A percentile compares a stretch with the other conserved stretches of the same genome.
Evolutionary conservation across 768 basidiomycete genomes (phyloP).

Genomic region (Auriscalpium microsporum): DNA sequence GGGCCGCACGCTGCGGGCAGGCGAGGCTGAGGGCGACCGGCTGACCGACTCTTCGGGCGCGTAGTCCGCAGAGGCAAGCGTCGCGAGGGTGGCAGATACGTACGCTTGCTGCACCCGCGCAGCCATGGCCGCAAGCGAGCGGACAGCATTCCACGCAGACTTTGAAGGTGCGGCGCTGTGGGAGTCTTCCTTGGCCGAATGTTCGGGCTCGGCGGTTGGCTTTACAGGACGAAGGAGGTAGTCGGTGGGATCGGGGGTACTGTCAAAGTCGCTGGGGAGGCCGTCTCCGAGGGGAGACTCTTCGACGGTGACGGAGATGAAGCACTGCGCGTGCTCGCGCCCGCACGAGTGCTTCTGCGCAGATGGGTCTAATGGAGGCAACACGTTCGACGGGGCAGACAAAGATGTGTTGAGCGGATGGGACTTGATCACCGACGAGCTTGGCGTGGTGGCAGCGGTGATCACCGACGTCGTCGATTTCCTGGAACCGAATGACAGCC

Average conservation of each 20-base stretch:
- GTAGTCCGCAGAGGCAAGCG: constrained; percentile 23
- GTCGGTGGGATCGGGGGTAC: not conserved
- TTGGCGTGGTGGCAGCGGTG: constrained; percentile 1
- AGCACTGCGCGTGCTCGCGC: constrained; percentile 7
- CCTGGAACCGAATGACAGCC: constrained; percentile 13
- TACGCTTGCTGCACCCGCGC: constrained; percentile 52
- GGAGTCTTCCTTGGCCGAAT: constrained; percentile 2
- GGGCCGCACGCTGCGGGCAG: constrained; percentile 36
- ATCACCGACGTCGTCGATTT: constrained; percentile 4
- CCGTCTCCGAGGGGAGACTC: constrained; percentile 9
- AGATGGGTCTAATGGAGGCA: not conserved
- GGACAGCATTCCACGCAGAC: constrained; percentile 7
- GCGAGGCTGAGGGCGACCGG: constrained; percentile 16
- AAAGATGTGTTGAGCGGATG: not conserved
- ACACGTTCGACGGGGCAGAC: not conserved
- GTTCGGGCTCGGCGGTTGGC: not conserved
- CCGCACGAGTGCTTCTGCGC: constrained; percentile 9
- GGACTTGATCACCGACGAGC: not conserved
- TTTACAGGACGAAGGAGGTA: not conserved
- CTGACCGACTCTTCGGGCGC: constrained; percentile 5
- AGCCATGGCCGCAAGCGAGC: constrained; percentile 32
- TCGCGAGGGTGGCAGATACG: constrained; percentile 44
- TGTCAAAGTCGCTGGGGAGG: not conserved
- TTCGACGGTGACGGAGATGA: constrained; percentile 10
- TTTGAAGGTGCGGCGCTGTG: constrained; percentile 5